A percentile compares a stretch with the other conserved stretches of the same genome.
Conservation (phyloP, 2,329 filamentous ascomycete species). For the Thermoascus crustaceus region DNA sequence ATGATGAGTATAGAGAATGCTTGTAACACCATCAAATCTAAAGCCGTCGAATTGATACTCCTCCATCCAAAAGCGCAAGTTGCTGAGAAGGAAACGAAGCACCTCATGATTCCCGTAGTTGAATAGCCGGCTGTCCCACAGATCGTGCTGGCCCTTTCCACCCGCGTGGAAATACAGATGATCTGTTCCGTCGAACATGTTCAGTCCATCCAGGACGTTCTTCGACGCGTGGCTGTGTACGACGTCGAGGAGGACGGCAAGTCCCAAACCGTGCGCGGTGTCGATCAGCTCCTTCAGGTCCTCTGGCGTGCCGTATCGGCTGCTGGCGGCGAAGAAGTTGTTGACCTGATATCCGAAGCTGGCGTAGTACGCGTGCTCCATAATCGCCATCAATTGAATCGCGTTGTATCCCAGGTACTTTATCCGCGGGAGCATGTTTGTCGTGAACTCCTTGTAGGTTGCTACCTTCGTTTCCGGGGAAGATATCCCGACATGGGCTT, state of each 20-base stretch:
- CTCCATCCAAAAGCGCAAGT: conserved; percentile 98
- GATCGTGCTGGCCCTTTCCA: conserved; percentile 72
- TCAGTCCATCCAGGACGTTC: conserved; percentile 90
- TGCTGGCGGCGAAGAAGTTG: conserved; percentile 96
- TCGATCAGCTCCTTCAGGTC: conserved; percentile 96
- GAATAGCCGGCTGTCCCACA: conserved; percentile 95
- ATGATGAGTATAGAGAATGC: conserved; percentile 94
- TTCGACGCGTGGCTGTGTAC: conserved; percentile 98
- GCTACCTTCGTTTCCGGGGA: conserved; percentile 81
- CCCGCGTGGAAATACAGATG: conserved; percentile 94
- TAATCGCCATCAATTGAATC: conserved; percentile 97
- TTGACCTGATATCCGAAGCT: conserved; percentile 99
- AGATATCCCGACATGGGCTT: conserved; percentile 97
- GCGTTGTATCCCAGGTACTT: conserved; percentile 88
- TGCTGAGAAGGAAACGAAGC: conserved; percentile 88
- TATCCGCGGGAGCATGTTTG: conserved; percentile 85
- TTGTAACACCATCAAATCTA: conserved; percentile 95
- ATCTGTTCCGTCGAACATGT: conserved; percentile 91
- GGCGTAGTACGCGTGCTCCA: conserved; percentile 99
- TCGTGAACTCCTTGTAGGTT: conserved; percentile 95
- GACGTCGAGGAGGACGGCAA: conserved; percentile 86
- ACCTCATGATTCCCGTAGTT: conserved; percentile 96
- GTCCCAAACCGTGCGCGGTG: conserved; percentile 81
- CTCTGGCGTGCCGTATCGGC: conserved; percentile 85
- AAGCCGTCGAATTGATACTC: conserved; percentile 96